phyloP scores from a whole-genome alignment of 2,329 filamentous ascomycete genomes.

The Westerdykella sp. region DNA sequence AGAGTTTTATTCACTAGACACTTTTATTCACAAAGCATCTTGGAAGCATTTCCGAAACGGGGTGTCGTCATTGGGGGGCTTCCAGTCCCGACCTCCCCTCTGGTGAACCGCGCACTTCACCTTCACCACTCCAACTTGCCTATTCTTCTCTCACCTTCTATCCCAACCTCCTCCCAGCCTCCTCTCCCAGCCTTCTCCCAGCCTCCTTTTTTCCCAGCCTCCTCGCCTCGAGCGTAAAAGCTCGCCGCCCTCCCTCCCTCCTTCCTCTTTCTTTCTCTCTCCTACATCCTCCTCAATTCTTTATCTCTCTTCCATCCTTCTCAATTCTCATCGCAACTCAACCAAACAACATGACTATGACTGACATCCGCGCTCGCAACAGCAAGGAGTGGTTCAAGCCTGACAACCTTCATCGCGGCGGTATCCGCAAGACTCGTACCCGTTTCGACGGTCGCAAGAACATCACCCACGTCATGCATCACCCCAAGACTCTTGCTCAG shows the following conservation, averaged over 20 bases:
- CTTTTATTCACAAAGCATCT: too few relatives aligned
- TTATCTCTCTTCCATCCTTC: not conserved
- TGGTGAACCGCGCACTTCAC: too few relatives aligned
- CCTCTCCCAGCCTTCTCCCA: conserved; percentile 1
- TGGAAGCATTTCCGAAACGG: too few relatives aligned
- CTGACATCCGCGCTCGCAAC: conserved; percentile 1
- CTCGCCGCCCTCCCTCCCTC: not conserved
- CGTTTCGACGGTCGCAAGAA: not conserved
- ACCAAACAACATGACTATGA: too few relatives aligned
- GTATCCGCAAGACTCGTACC: conserved; percentile 3
- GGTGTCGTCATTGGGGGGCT: too few relatives aligned
- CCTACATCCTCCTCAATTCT: not conserved
- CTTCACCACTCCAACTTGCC: too few relatives aligned
- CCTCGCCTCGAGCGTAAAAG: too few relatives aligned
- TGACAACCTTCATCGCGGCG: conserved; percentile 7
- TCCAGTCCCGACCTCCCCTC: too few relatives aligned
- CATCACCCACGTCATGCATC: conserved; percentile 11
- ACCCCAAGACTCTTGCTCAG: conserved; percentile 43
- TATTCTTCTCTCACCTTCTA: too few relatives aligned
- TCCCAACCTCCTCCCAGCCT: not conserved
- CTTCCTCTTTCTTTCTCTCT: not conserved
- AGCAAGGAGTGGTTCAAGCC: conserved; percentile 14
- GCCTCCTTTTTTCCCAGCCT: too few relatives aligned
- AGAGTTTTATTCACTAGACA: too few relatives aligned
- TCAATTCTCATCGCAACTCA: not conserved